Percentiles rank a stretch among this genome's conserved stretches.
These are phyloP conservation scores for Rhynchospora breviuscula DNA, from an alignment of 176 grass and related monocot species.

Conservation along the genomic window DNA sequence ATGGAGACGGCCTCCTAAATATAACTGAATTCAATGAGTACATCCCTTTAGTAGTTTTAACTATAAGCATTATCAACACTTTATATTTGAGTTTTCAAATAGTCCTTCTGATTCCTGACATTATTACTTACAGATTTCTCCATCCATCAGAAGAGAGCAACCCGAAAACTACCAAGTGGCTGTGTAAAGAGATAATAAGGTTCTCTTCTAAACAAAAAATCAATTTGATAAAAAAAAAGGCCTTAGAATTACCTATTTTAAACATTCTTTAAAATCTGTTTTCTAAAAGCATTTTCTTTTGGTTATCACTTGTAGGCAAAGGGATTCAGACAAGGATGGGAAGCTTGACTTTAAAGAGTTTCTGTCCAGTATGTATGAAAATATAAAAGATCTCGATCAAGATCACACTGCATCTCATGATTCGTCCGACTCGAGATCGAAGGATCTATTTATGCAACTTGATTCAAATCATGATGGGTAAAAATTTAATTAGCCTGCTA, in stretches of 20 bases:
- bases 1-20: constrained; percentile 66
- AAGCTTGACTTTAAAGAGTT: constrained; percentile 82
- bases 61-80: not conserved
- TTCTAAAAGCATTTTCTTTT: not conserved
- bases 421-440: constrained; percentile 36
- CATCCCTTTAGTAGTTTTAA: not conserved
- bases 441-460: constrained; percentile 65
- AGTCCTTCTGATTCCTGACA: not conserved
- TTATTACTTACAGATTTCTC: constrained; percentile 51
- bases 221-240: not conserved
- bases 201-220: constrained; percentile 8
- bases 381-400: constrained; percentile 59
- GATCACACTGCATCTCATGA: constrained; percentile 41
- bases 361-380: constrained; percentile 46
- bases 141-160: constrained; percentile 76
- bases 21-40: constrained; percentile 76
- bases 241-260: not conserved
- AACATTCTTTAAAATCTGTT: not conserved
- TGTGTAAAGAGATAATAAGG: constrained; percentile 77
- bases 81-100: not conserved
- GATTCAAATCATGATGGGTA: constrained; percentile 77
- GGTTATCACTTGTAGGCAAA: constrained; percentile 40
- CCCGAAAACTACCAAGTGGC: constrained; percentile 55
- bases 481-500: not conserved
- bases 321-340: constrained; percentile 65